phyloP scores from a whole-genome alignment of 192 early-diverging fungal genomes.

The Backusella sp. region DNA sequence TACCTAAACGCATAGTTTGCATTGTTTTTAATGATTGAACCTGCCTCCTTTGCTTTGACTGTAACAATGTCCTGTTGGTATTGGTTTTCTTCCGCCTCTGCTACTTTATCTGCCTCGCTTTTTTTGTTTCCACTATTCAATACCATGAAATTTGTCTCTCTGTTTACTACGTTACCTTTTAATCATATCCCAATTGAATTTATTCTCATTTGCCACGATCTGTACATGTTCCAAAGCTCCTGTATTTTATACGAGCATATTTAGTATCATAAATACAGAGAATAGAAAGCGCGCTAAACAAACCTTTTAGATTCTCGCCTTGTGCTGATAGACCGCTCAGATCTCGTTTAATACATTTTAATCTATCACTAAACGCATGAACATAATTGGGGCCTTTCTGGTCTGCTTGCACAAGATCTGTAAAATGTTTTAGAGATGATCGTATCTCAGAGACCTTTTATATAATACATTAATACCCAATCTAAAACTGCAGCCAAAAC shows the following conservation, averaged over 20 bases:
- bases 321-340: slow-evolving; percentile 9
- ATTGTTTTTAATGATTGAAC: slow-evolving; percentile 9
- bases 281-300: not conserved
- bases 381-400: slow-evolving; percentile 22
- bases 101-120: slow-evolving; percentile 15
- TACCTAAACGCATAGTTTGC: slow-evolving; percentile 19
- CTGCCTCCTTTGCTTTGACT: slow-evolving; percentile 15
- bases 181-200: slow-evolving; percentile 14
- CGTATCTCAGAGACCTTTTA: slow-evolving; percentile 23
- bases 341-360: slow-evolving; percentile 19
- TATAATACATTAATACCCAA: not conserved
- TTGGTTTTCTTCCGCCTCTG: slow-evolving; percentile 1
- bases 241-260: not conserved
- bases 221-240: slow-evolving; percentile 17
- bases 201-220: not conserved
- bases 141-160: not conserved
- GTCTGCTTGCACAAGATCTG: slow-evolving; percentile 13
- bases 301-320: slow-evolving; percentile 18
- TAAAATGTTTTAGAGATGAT: slow-evolving; percentile 20
- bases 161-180: slow-evolving; percentile 8
- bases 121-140: not conserved
- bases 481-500: not conserved
- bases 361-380: slow-evolving; percentile 12
- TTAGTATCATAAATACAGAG: not conserved
- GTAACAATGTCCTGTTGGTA: not conserved